Evolutionary conservation across 1,284 basidiomycete species (phyloP).

Genomic region (Puccinia hordei): DNA sequence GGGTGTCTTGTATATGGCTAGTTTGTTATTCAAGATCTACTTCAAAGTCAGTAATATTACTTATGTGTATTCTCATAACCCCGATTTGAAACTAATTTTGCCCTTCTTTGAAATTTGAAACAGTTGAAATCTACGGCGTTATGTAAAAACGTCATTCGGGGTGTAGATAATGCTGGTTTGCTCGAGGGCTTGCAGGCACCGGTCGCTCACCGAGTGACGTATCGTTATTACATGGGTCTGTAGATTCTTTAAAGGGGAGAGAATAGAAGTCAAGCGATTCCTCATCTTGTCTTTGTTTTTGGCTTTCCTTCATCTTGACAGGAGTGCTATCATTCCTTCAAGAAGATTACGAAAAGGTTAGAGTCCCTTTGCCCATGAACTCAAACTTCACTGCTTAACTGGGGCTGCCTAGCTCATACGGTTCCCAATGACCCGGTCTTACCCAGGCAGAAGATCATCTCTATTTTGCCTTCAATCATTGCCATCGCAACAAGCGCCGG

Average conservation of each 20-base stretch:
- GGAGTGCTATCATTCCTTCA: conserved; percentile 47
- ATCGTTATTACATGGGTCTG: conserved; percentile 51
- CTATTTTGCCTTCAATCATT: conserved; percentile 40
- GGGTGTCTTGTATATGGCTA: conserved; percentile 48
- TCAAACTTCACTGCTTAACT: neutral
- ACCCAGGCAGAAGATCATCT: conserved; percentile 49
- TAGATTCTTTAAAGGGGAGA: neutral
- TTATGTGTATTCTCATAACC: neutral
- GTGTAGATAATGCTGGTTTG: conserved; percentile 46
- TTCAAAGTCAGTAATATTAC: conserved; percentile 26
- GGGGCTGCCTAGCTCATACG: neutral
- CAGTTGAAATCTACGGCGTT: conserved; percentile 49
- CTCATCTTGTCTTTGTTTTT: neutral
- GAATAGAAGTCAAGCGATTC: neutral
- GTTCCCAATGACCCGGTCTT: neutral
- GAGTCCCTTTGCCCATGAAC: neutral
- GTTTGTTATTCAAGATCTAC: conserved; percentile 46
- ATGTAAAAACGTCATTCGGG: conserved; percentile 48
- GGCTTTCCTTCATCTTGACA: neutral
- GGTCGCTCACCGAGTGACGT: conserved; percentile 45
- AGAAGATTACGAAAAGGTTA: conserved; percentile 49
- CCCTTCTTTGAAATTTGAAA: neutral
- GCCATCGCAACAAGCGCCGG: conserved; percentile 37
- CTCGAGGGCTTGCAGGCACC: conserved; percentile 34
- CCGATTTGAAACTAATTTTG: neutral